Evolutionary conservation across 768 basidiomycete species (phyloP).

Genomic region (Naganishia friedmannii): DNA sequence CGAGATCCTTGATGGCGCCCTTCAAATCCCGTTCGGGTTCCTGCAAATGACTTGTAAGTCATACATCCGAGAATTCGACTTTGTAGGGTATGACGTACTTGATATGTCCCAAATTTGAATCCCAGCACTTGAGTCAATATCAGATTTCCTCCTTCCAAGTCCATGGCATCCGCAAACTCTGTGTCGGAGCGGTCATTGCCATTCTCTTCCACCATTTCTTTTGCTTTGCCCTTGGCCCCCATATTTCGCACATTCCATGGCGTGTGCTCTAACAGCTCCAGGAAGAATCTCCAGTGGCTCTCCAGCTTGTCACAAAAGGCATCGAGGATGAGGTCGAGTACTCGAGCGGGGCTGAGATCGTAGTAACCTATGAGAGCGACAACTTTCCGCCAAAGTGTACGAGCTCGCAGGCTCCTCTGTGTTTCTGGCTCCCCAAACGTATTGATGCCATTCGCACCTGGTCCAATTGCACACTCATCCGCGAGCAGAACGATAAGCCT

Average conservation of each 20-base stretch:
- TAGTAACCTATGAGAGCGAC: conserved; percentile 69
- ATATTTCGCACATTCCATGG: conserved; percentile 63
- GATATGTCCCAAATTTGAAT: conserved; percentile 93
- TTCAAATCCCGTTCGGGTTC: conserved; percentile 29
- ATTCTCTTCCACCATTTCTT: conserved; percentile 39
- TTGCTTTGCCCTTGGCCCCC: conserved; percentile 33
- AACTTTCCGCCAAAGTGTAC: conserved; percentile 43
- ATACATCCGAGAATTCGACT: conserved; percentile 34
- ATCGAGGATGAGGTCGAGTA: conserved; percentile 88
- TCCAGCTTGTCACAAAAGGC: conserved; percentile 77
- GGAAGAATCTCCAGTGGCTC: conserved; percentile 82
- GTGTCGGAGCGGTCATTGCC: conserved; percentile 38
- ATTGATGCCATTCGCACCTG: conserved; percentile 27
- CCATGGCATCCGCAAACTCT: conserved; percentile 30
- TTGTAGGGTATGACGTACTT: conserved; percentile 56
- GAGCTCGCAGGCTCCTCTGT: conserved; percentile 34
- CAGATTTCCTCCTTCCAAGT: conserved; percentile 38
- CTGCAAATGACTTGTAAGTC: not conserved
- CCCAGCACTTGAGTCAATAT: conserved; percentile 76
- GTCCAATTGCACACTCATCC: conserved; percentile 54
- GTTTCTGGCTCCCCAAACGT: not conserved
- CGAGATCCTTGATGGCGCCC: conserved; percentile 54
- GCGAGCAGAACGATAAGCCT: conserved; percentile 80
- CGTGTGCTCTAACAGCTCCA: conserved; percentile 78
- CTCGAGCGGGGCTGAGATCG: conserved; percentile 90